Percentiles rank a stretch among this genome's conserved stretches.
These are phyloP conservation scores for Vinca minor DNA, from an alignment of 257 asterid genomes.

Conservation along the genomic window DNA sequence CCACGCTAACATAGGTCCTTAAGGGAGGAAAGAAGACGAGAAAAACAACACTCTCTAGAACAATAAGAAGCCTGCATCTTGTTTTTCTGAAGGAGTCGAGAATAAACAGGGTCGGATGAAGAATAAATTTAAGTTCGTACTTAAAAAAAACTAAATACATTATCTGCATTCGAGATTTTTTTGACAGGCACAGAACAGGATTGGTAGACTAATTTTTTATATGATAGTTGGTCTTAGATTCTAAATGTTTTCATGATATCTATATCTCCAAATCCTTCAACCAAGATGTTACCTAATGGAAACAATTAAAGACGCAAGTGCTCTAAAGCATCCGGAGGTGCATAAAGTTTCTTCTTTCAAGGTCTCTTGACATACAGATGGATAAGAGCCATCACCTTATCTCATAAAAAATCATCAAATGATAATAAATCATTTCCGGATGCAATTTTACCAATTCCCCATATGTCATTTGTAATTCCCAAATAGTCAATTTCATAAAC, in stretches of 20 bases:
- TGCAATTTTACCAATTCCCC: background rate
- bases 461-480: background rate
- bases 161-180: background rate
- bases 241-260: background rate
- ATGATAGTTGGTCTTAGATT: background rate
- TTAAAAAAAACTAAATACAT: background rate
- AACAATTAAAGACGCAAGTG: background rate
- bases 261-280: background rate
- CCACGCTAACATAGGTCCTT: background rate
- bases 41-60: too few relatives aligned
- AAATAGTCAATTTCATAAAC: background rate
- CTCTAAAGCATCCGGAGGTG: too few relatives aligned
- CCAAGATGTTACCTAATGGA: background rate
- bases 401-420: background rate
- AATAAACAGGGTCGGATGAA: background rate
- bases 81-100: background rate
- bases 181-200: background rate
- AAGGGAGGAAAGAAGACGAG: background rate
- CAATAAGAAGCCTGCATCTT: background rate
- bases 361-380: background rate
- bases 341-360: too few relatives aligned
- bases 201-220: background rate
- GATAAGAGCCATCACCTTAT: background rate
- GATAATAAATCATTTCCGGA: background rate
- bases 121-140: background rate